Conservation (phyloP, 768 basidiomycete species). For the Termitomyces sp. region DNA sequence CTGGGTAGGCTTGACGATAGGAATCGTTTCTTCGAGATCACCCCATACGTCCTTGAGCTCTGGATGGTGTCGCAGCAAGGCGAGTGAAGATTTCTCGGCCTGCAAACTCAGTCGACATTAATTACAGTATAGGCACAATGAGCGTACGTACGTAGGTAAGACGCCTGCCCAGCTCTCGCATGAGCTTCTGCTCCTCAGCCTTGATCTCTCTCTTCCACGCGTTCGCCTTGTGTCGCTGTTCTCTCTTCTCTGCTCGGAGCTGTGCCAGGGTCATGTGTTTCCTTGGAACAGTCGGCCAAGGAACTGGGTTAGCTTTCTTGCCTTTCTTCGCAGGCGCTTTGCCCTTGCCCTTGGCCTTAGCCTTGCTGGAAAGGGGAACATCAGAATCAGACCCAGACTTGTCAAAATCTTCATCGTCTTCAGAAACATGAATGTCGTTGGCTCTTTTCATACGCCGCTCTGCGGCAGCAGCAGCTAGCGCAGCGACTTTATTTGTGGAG, state of each 20-base stretch:
- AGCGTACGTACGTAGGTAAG: conserved; percentile 58
- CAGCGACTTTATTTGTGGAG: conserved; percentile 34
- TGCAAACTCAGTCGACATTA: conserved; percentile 21
- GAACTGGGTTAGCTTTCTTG: conserved; percentile 12
- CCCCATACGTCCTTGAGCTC: conserved; percentile 87
- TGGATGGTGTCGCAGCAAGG: conserved; percentile 65
- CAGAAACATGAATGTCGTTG: conserved; percentile 23
- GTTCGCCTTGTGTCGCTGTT: conserved; percentile 20
- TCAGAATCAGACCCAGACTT: conserved; percentile 24
- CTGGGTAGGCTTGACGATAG: conserved; percentile 57
- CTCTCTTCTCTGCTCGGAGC: conserved; percentile 21
- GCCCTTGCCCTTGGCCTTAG: conserved; percentile 28
- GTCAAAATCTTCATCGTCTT: conserved; percentile 17
- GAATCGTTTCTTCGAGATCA: conserved; percentile 62
- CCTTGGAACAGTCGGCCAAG: conserved; percentile 7
- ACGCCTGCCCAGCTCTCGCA: conserved; percentile 60
- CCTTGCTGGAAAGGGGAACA: conserved; percentile 20
- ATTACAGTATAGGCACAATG: background rate
- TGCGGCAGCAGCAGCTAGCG: conserved; percentile 44
- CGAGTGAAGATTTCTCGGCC: conserved; percentile 68
- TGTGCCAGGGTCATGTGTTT: conserved; percentile 30
- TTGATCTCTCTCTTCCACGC: conserved; percentile 25
- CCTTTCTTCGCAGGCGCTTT: conserved; percentile 26
- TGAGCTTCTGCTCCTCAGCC: conserved; percentile 45
- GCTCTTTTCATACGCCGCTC: conserved; percentile 43